Evolutionary conservation across 768 basidiomycete genomes (phyloP).

Genomic region (Trametes cingulata): DNA sequence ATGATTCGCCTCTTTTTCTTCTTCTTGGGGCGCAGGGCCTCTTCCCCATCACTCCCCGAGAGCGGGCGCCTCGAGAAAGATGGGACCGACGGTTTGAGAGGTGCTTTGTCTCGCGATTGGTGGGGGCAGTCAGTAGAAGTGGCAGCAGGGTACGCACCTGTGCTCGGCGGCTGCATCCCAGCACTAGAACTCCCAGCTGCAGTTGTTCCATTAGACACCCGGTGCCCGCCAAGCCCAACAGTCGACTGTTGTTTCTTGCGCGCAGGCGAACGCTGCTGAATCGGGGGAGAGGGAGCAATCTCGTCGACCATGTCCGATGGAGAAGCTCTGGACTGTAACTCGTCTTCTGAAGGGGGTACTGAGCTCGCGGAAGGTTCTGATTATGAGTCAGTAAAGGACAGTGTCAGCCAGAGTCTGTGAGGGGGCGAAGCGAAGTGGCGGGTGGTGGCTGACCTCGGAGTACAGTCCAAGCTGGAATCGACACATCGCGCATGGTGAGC

Average conservation of each 20-base stretch:
- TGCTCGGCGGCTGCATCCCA: neutral
- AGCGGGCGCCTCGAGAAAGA: neutral
- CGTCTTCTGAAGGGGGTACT: slow-evolving; percentile 6
- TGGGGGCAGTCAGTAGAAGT: neutral
- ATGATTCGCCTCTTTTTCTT: slow-evolving; percentile 10
- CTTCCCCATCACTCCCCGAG: slow-evolving; percentile 2
- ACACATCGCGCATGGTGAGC: slow-evolving; percentile 7
- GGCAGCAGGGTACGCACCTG: neutral
- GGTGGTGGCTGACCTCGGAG: slow-evolving; percentile 13
- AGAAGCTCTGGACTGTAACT: neutral
- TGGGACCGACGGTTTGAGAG: neutral
- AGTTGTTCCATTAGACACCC: neutral
- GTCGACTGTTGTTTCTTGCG: neutral
- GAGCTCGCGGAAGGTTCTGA: slow-evolving; percentile 5
- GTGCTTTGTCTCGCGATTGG: neutral
- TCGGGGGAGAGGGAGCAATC: neutral
- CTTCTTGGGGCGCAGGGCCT: neutral
- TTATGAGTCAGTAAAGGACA: neutral
- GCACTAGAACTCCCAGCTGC: neutral
- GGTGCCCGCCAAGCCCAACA: too few species aligned
- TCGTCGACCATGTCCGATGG: neutral
- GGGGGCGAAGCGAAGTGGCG: neutral
- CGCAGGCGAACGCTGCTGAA: neutral
- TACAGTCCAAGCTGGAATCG: slow-evolving; percentile 11
- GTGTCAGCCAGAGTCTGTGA: too few species aligned